Conservation (phyloP, 495 filamentous ascomycete species). For the Hypoxylon rickii region DNA sequence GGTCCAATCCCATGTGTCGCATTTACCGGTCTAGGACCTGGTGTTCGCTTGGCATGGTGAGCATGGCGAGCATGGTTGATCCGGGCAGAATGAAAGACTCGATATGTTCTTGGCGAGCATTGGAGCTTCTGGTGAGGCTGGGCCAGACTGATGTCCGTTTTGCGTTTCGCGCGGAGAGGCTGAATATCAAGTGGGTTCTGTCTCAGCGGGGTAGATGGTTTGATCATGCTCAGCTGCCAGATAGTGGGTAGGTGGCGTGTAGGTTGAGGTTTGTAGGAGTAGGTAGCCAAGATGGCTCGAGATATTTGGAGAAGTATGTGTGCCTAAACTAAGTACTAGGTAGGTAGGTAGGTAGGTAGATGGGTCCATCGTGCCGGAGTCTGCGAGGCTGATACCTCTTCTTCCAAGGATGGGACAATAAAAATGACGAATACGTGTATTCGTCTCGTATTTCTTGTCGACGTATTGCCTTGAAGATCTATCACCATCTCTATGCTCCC, state of each 20-base stretch:
- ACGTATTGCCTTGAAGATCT: conserved; percentile 17
- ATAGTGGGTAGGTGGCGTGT: too few relatives aligned
- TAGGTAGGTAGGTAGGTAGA: too few relatives aligned
- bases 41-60: neutral
- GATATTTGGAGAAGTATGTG: too few relatives aligned
- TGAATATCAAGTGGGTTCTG: too few relatives aligned
- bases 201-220: too few relatives aligned
- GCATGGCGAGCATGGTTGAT: neutral
- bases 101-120: conserved; percentile 10
- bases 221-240: too few relatives aligned
- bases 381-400: conserved; percentile 6
- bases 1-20: conserved; percentile 9
- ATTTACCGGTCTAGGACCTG: neutral
- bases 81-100: neutral
- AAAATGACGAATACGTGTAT: neutral
- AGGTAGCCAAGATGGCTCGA: too few relatives aligned
- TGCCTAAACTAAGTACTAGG: too few relatives aligned
- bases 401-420: neutral
- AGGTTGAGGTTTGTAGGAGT: too few relatives aligned
- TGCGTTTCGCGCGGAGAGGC: too few relatives aligned
- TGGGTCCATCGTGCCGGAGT: too few relatives aligned
- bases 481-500: conserved; percentile 9
- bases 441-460: conserved; percentile 16
- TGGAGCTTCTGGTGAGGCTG: conserved; percentile 15
- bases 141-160: neutral